Percentiles rank a stretch among this genome's conserved stretches.
phyloP scores from a whole-genome alignment of 2,329 filamentous ascomycete genomes.

The Fusarium sp. region DNA sequence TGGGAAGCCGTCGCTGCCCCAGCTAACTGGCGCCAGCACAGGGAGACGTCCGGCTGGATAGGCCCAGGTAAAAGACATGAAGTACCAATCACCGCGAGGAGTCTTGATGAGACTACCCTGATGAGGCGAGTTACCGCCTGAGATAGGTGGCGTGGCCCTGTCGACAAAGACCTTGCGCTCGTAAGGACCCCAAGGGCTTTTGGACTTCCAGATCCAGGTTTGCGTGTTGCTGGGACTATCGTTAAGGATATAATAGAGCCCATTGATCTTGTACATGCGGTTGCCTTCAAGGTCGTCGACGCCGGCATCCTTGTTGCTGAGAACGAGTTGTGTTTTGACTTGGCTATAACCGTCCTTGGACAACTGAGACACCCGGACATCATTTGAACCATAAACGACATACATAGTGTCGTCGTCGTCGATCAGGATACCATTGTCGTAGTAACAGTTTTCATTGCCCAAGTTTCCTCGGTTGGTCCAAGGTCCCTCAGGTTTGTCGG shows the following conservation, averaged over 20 bases:
- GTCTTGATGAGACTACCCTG: constrained; percentile 70
- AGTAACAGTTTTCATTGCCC: constrained; percentile 62
- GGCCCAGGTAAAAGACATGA: constrained; percentile 67
- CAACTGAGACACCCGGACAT: constrained; percentile 66
- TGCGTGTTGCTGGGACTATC: constrained; percentile 61
- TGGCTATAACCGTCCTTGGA: constrained; percentile 61
- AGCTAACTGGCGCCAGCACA: constrained; percentile 67
- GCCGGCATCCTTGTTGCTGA: constrained; percentile 48
- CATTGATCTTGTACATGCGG: constrained; percentile 67
- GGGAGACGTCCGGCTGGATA: constrained; percentile 71
- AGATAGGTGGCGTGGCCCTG: constrained; percentile 58
- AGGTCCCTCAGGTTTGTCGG: constrained; percentile 56
- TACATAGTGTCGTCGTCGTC: constrained; percentile 72
- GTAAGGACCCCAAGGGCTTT: constrained; percentile 67
- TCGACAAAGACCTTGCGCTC: constrained; percentile 60
- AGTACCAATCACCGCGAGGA: constrained; percentile 68
- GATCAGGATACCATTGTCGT: constrained; percentile 69
- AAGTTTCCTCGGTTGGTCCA: constrained; percentile 58
- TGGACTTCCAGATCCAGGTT: constrained; percentile 62
- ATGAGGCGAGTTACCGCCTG: constrained; percentile 61
- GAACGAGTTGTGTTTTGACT: constrained; percentile 61
- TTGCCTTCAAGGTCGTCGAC: constrained; percentile 69
- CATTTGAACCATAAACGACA: constrained; percentile 65
- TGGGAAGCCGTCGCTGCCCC: constrained; percentile 66
- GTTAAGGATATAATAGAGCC: constrained; percentile 66